Percentiles rank a stretch among this genome's conserved stretches.
Conservation (phyloP, 108 stramenopile species). For the Skeletonema menzelii region DNA sequence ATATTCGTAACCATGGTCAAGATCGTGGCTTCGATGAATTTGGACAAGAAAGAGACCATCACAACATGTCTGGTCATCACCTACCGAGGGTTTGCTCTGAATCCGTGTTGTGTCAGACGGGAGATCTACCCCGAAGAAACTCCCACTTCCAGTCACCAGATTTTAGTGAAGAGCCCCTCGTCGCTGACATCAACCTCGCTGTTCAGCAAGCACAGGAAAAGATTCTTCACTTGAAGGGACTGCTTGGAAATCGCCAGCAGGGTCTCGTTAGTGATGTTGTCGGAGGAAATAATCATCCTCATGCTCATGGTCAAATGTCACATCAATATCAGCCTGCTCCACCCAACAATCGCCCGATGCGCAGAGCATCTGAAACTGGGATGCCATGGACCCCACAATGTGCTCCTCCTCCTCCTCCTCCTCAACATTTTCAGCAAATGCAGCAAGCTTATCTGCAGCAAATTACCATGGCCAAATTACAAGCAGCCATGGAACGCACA, state of each 20-base stretch:
- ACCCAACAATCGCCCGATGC: not conserved
- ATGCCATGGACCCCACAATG: not conserved
- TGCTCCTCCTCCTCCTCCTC: not conserved
- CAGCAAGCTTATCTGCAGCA: not conserved
- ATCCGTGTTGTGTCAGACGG: too few species aligned
- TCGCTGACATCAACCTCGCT: not conserved
- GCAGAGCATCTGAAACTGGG: not conserved
- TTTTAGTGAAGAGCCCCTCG: not conserved
- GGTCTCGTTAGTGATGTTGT: not conserved
- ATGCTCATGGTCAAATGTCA: not conserved
- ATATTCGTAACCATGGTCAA: not conserved
- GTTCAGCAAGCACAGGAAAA: not conserved
- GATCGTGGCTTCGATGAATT: not conserved
- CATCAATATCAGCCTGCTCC: not conserved
- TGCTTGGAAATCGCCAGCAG: not conserved
- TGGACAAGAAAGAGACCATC: not conserved
- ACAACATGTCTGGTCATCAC: not conserved
- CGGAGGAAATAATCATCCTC: not conserved
- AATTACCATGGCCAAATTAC: not conserved
- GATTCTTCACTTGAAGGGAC: not conserved
- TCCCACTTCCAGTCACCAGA: not conserved
- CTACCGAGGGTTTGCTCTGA: too few species aligned
- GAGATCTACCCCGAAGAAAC: not conserved
- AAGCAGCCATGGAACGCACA: conserved; percentile 4
- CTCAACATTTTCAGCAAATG: not conserved